Base-by-base conservation (phyloP, 1,139 yeast species). In the Arxiozyma telluris region DNA sequence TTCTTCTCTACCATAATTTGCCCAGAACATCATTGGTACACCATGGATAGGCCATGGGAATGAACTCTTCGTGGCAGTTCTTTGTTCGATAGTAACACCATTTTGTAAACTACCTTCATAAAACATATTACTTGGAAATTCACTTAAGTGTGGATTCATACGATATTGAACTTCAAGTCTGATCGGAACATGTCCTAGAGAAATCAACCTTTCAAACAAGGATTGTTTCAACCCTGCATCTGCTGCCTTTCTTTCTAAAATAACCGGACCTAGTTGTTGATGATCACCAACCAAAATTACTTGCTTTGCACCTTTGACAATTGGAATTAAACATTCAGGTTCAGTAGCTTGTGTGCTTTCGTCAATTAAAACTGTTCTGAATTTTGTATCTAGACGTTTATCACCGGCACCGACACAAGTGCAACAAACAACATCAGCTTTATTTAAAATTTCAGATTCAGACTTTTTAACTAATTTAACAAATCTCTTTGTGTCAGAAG, bases 361-460 rank as follows among this genome's bases (percentile, higher is more conserved):
- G 71, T 91, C 98, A 56, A 91, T 85, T 57, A 91, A 74, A 3
- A 89, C 96, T 0, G 91, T 80, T 63, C 89, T 76, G 71, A 90
- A 90, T 50, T 78, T 75, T 4, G 72, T 69, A 8, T 71, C 68
- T 51, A 90, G 72, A 58, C 96, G 74, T 52, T 62, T 70, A 68
- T 87, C 96, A 49, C 91, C 96, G 4, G 97, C 96, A 57, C 96
- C 96, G 39, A 85, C 90, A 78, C 97, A 90, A 0, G 98, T 91
- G 68, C 90, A 80, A 71, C 96, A 89, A 20, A 91, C 83, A 48
- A 90, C 91, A 61, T 89, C 90, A 43, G 89, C 85, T n/a, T 73
- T 68, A 42, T 73, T 73, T 47, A 90, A 69, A 12, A 83, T 68
- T 30, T 69, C 70, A 22, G 64, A 64, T 65, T 87, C 96, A 0